Conservation (phyloP, 208 protist genomes). For the Trypanosoma lewisi region DNA sequence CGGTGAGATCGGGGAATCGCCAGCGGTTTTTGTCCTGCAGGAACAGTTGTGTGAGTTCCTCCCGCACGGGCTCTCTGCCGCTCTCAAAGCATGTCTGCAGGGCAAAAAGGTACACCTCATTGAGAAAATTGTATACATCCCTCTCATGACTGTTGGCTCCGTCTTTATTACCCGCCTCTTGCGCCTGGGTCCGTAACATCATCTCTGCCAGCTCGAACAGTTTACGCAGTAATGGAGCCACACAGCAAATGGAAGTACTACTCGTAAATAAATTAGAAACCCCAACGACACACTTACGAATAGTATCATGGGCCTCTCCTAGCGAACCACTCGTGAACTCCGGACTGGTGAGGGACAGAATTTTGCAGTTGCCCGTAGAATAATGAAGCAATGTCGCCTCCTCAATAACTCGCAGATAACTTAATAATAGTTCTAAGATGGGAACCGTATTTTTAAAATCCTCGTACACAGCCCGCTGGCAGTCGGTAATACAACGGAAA, state of each 20-base stretch:
- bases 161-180: conserved; percentile 3
- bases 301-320: conserved; percentile 43
- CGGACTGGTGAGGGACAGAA: conserved; percentile 46
- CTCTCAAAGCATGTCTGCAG: conserved; percentile 72
- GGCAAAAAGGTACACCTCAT: conserved; percentile 81
- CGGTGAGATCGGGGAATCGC: conserved; percentile 58
- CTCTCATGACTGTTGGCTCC: conserved; percentile 29
- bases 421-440: conserved; percentile 65
- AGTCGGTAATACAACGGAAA: conserved; percentile 68
- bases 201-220: conserved; percentile 54
- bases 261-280: conserved; percentile 75
- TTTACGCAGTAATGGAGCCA: conserved; percentile 59
- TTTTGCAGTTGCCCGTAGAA: conserved; percentile 28
- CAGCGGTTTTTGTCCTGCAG: conserved; percentile 58
- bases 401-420: conserved; percentile 61
- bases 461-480: conserved; percentile 91
- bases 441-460: conserved; percentile 91
- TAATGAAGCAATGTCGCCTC: conserved; percentile 67
- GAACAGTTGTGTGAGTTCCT: conserved; percentile 78
- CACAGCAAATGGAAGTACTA: conserved; percentile 72
- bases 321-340: conserved; percentile 42
- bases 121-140: conserved; percentile 53
- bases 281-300: conserved; percentile 50
- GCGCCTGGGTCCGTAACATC: conserved; percentile 29
- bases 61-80: conserved; percentile 59